Percentiles rank a stretch among this genome's conserved stretches.
These are phyloP conservation scores for Malassezia arunalokei DNA, from an alignment of 1,284 basidiomycete genomes.

Conservation along the genomic window DNA sequence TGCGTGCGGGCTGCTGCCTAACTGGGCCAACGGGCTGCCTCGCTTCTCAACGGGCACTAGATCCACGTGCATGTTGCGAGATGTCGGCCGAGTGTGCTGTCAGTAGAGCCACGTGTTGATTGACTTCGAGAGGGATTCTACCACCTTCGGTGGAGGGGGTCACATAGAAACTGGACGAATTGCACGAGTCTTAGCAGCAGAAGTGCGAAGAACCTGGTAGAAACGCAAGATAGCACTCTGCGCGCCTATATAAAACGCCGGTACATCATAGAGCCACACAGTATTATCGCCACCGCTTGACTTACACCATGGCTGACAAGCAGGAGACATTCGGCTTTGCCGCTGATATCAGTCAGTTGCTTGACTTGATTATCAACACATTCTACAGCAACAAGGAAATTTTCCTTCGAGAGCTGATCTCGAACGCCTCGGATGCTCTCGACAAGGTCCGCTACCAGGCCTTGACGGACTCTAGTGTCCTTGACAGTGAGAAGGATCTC, in stretches of 20 bases:
- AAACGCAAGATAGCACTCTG: conserved; percentile 1
- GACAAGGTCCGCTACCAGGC: conserved; percentile 46
- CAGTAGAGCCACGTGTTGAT: background rate
- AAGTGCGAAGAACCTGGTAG: conserved; percentile 12
- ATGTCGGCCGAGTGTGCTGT: no score
- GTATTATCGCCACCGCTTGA: conserved; percentile 6
- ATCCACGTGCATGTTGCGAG: no score
- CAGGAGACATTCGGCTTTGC: conserved; percentile 44
- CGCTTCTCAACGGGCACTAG: no score
- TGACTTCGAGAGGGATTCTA: conserved; percentile 1
- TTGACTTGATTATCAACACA: conserved; percentile 47
- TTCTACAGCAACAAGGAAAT: conserved; percentile 46
- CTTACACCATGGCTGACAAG: conserved; percentile 33
- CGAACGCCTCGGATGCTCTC: conserved; percentile 45
- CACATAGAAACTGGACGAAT: conserved; percentile 12
- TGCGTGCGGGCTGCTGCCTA: no score
- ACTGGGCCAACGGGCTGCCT: no score
- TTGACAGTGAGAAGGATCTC: conserved; percentile 43
- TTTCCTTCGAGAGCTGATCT: conserved; percentile 46
- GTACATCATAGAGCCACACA: background rate
- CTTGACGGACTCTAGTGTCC: conserved; percentile 42
- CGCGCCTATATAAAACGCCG: conserved; percentile 13
- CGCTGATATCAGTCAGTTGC: conserved; percentile 43
- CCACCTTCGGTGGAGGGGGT: conserved; percentile 15
- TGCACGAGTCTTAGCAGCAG: background rate